Evolutionary conservation across 75 land plant species (phyloP).

Genomic region (Pseudotsuga menziesii): DNA sequence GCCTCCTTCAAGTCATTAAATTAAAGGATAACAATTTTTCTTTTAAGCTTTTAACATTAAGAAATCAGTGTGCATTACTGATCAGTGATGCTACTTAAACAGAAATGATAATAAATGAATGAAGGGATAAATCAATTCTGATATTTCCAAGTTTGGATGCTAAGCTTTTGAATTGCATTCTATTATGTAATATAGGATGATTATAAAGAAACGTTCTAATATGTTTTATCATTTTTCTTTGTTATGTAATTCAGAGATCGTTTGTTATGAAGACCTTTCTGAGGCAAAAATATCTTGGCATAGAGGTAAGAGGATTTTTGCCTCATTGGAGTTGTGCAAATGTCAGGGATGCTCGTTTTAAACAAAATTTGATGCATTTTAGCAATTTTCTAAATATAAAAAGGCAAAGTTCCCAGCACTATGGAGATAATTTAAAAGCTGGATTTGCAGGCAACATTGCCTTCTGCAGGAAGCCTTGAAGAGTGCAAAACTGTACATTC

Average conservation of each 20-base stretch:
- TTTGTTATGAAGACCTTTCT: background rate
- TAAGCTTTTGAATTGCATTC: background rate
- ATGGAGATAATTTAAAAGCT: background rate
- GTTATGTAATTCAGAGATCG: background rate
- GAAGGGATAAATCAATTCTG: too few relatives aligned
- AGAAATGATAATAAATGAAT: background rate
- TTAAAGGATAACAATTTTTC: background rate
- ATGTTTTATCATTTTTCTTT: background rate
- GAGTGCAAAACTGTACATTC: background rate
- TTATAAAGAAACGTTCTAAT: constrained; percentile 1
- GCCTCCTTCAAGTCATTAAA: background rate
- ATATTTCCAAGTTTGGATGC: background rate
- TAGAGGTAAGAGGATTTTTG: background rate
- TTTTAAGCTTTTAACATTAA: background rate
- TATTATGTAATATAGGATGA: background rate
- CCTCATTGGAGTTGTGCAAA: background rate
- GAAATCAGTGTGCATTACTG: background rate
- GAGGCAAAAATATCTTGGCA: background rate
- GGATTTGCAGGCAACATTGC: background rate
- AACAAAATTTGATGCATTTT: background rate
- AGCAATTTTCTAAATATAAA: background rate
- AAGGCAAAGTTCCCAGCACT: background rate
- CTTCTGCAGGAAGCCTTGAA: background rate
- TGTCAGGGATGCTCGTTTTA: background rate
- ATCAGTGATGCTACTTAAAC: background rate